Base-by-base conservation (phyloP, 2,329 filamentous ascomycete genomes). In the Hyphodiscus sp. region DNA sequence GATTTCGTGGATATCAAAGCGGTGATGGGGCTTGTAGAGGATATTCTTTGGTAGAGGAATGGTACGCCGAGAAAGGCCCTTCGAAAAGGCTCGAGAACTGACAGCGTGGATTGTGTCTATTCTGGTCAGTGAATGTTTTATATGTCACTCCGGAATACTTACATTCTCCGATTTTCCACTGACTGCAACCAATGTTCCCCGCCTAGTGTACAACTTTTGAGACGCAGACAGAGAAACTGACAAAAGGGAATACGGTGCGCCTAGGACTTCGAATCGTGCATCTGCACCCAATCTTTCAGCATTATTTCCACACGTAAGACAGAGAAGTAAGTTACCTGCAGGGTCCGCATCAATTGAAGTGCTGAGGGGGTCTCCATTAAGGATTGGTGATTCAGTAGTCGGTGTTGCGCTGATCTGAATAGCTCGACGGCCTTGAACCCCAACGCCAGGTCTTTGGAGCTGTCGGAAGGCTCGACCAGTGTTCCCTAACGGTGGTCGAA, bases 181-280 rank as follows among this genome's bases (percentile, higher is more conserved):
- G 55, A 97, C 81, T 46, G 87, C 91, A 51, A 97, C 89, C 49
- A 99, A 76, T 1, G 92, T 96, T 51, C 95, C 95, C 65, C 91
- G 84, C 63, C 92, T 82, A 20, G 94, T 96, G 72, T 94, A 96
- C 48, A 99, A 83, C 64, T 88, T 87, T 71, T 97, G 92, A 30
- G 92, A 97, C 43, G 94, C 89, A 38, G 94, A 95, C 50, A 99
- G 81, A 8, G 87, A 89, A 60, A 96, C 91, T 20, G 92, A 96
- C 63, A 99, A 85, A 59, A 99, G 83, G 52, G 94, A 97, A 71
- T 94, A 94, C 1, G 92, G 91, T 20, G 89, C 82, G 58, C 94
- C 94, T 60, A 99, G 76, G 47, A 97, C 90, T 71, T 97, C 90
- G 71, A 99, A 99, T 54, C 85, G 85, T 51, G 94, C 94, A 80